Conservation (phyloP, 805 yeast genomes). For the Starmera dryadoides region DNA sequence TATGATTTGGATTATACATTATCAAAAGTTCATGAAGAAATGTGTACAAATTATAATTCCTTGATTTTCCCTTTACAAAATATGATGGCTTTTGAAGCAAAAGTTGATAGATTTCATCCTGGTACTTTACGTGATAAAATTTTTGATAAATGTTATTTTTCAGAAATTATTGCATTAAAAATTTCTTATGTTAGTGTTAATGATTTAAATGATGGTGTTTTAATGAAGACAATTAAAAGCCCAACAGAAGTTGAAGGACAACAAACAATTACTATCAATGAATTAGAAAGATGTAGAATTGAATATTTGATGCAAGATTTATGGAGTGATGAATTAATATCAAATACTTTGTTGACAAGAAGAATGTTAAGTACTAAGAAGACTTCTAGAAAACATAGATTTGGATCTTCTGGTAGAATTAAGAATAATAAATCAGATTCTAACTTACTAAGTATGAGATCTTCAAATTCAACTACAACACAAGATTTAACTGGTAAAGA, state of each 20-base stretch:
- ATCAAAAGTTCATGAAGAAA: constrained; percentile 14
- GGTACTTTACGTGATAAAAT: constrained; percentile 1
- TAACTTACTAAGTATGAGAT: background rate
- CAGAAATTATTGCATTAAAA: constrained; percentile 16
- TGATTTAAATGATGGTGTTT: constrained; percentile 5
- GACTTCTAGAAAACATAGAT: background rate
- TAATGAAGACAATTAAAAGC: background rate
- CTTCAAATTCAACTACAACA: background rate
- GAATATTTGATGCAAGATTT: constrained; percentile 23
- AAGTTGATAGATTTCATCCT: constrained; percentile 10
- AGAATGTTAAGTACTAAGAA: background rate
- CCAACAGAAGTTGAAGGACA: constrained; percentile 2
- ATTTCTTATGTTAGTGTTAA: constrained; percentile 5
- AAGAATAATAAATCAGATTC: background rate
- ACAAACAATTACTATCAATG: constrained; percentile 4
- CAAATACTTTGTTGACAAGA: constrained; percentile 1
- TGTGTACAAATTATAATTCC: constrained; percentile 8
- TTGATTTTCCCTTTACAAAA: constrained; percentile 11
- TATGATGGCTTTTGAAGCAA: constrained; percentile 15
- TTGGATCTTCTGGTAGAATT: background rate
- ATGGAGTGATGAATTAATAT: constrained; percentile 25
- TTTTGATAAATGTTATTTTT: constrained; percentile 18
- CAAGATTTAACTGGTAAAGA: background rate
- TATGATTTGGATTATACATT: constrained; percentile 23
- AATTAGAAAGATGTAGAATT: constrained; percentile 16